Evolutionary conservation across 306 rosid genomes (phyloP).

Genomic region (Vigna mungo): DNA sequence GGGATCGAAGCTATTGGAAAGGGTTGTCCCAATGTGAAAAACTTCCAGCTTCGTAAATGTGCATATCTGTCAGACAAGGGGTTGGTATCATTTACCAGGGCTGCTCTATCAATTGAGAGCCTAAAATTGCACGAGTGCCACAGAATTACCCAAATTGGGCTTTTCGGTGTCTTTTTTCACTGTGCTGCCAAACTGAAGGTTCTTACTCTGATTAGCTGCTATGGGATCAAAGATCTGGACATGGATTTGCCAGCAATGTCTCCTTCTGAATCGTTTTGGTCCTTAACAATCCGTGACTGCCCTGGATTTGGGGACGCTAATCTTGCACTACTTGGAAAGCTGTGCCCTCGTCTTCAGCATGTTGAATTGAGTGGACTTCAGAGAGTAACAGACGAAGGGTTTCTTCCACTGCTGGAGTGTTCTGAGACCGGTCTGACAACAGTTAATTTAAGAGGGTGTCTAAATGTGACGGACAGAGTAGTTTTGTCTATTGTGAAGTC

Average conservation of each 20-base stretch:
- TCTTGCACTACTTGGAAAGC: slow-evolving; percentile 69
- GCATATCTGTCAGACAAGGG: slow-evolving; percentile 78
- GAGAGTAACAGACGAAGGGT: slow-evolving; percentile 76
- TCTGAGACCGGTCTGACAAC: slow-evolving; percentile 71
- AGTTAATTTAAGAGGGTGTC: slow-evolving; percentile 76
- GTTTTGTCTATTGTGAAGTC: slow-evolving; percentile 59
- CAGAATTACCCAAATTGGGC: slow-evolving; percentile 83
- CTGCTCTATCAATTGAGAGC: slow-evolving; percentile 77
- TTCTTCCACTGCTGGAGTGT: slow-evolving; percentile 64
- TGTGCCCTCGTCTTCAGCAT: slow-evolving; percentile 73
- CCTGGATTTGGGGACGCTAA: slow-evolving; percentile 80
- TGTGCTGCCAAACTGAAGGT: slow-evolving; percentile 76
- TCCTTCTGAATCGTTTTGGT: slow-evolving; percentile 61
- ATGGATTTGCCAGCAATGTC: slow-evolving; percentile 50
- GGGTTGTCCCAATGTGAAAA: slow-evolving; percentile 89
- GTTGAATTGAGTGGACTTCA: slow-evolving; percentile 78
- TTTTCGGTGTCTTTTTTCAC: slow-evolving; percentile 71
- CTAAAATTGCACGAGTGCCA: slow-evolving; percentile 92
- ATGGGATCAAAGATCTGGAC: slow-evolving; percentile 75
- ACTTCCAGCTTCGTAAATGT: slow-evolving; percentile 65
- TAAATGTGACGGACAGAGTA: slow-evolving; percentile 68
- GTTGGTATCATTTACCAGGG: slow-evolving; percentile 70
- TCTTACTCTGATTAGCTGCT: slow-evolving; percentile 70
- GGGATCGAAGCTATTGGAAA: slow-evolving; percentile 80
- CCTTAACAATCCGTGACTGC: slow-evolving; percentile 73